Base-by-base conservation (phyloP, 1,139 yeast genomes). In the Arxiozyma slooffiae region DNA sequence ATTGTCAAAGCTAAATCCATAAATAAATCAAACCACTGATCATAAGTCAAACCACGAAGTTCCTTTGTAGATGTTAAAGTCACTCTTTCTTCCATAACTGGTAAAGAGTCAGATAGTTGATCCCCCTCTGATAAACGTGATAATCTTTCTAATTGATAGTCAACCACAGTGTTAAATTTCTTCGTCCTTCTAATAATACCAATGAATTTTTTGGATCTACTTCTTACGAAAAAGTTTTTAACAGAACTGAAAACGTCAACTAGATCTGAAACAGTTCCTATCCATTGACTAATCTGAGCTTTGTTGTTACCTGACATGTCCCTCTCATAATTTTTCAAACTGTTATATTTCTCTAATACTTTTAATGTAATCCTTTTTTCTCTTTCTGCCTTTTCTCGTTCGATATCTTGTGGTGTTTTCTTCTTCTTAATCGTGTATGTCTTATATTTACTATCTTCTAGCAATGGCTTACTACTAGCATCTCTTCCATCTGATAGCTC, bases 1-100 rank as follows among this genome's bases (percentile, higher is more conserved):
- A 84, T 74, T 23, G 81, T 72, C 23, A 92, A 65, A 0, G 95
- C 81, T 59, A 85, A 80, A 60, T 83, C 85, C 75, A 89, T 82
- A 61, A 89, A 87, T 8, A 92, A 71, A 54, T 78, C 80, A 64
- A 89, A 88, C 98, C 98, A 92, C 40, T 77, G 77, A 44, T 83
- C 85, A 62, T 86, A 86, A 1, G 75, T 72, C 21, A 89, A 70
- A 0, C 96, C 96, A 53, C 96, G 75, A 61, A 85, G 85, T 55
- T 78, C 83, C 4, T 67, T 64, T 1, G 67, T 66, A 4, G 72
- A 68, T 0, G 73, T 69, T 24, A 71, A 53, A 2, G 77, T 51
- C 67, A 76, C 57, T 70, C 71, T 55, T 51, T 66, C 72, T 53
- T 71, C 75, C 53, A 63, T 58, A 11, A 68, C 59, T 0, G 72